These are phyloP conservation scores for Microbotryomycetes sp. DNA, from an alignment of 1,284 basidiomycete genomes.

Conservation along the genomic window DNA sequence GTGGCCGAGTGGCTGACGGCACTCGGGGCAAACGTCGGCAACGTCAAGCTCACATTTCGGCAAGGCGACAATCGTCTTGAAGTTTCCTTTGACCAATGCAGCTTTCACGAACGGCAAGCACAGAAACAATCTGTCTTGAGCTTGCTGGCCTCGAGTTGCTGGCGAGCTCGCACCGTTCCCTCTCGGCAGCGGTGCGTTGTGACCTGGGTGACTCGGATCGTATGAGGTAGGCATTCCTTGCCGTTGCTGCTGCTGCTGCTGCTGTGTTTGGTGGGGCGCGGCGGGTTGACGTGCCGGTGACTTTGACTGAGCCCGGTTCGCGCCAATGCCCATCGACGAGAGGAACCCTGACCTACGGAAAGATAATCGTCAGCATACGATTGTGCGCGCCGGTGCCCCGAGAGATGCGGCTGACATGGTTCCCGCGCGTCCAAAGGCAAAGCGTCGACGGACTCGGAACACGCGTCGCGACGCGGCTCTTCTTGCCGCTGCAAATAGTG, in stretches of 20 bases:
- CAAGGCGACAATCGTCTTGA: conserved; percentile 95
- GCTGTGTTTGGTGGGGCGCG: conserved; percentile 8
- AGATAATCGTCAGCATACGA: no score
- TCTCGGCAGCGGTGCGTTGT: conserved; percentile 20
- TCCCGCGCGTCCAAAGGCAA: no score
- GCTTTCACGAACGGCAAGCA: conserved; percentile 71
- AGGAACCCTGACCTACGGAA: conserved; percentile 25
- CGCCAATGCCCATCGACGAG: conserved; percentile 29
- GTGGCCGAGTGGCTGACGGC: no score
- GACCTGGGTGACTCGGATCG: neutral
- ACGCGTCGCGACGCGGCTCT: neutral
- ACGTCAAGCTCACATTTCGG: conserved; percentile 60
- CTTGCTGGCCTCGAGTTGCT: conserved; percentile 18
- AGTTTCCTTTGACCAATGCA: conserved; percentile 93
- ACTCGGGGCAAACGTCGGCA: no score
- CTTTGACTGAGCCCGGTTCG: conserved; percentile 1
- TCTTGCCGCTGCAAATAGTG: neutral
- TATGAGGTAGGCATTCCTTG: neutral
- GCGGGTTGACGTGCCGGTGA: neutral
- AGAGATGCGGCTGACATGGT: no score
- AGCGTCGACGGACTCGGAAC: no score
- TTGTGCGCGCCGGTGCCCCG: no score
- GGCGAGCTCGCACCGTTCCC: neutral
- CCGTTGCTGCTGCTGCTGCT: neutral
- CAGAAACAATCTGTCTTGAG: conserved; percentile 22